Evolutionary conservation across 2,329 filamentous ascomycete species (phyloP), one percentile per base, ranked within the genome.

Genomic region (Aschersonia sp.): DNA sequence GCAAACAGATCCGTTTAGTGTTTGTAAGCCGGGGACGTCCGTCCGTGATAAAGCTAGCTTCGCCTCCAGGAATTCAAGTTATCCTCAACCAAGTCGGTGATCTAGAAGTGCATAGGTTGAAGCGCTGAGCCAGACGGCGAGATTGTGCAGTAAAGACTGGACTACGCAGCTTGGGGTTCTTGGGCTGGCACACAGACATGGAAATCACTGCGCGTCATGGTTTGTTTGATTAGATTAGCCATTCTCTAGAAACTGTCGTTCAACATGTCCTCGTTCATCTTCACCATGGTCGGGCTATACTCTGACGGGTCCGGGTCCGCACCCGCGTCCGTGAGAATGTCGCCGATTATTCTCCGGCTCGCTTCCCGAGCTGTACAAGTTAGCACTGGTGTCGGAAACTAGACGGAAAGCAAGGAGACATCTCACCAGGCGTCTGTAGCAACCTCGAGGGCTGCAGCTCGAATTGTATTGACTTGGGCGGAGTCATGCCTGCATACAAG

Each of bases 381-480:
- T 29, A 48, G 48, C 44, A 31, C 44, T 42, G 8, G 35, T 37
- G 8, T 12, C 12, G 8, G 8, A 9, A 12, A 37, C 35, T 12
- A 2, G 35, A 37, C 8, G 12, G 35, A 37, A 37, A 12, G 35
- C 35, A 37, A 3, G 11, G 35, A 37, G 12, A 37, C 8, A 37
- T 37, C 77, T 60, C 66, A 84, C 81, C 82, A 52, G 86, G 87
- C 45, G 87, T 94, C 62, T 89, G 86, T 61, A 90, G 63, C 29
- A 94, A 66, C 59, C 84, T 81, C 41, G 81, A 84, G 47, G 83
- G 83, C 45, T 84, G 84, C 44, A 94, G 66, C 43, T 84, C 82
- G 62, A 94, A 94, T 58, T 89, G 84, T 50, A 94, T 89, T 9
- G 87, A 92, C 71, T 97, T 97, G 0, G 92, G 92, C 31, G 92